Conservation (phyloP, 805 yeast genomes). For the Ogataea zsoltii region DNA sequence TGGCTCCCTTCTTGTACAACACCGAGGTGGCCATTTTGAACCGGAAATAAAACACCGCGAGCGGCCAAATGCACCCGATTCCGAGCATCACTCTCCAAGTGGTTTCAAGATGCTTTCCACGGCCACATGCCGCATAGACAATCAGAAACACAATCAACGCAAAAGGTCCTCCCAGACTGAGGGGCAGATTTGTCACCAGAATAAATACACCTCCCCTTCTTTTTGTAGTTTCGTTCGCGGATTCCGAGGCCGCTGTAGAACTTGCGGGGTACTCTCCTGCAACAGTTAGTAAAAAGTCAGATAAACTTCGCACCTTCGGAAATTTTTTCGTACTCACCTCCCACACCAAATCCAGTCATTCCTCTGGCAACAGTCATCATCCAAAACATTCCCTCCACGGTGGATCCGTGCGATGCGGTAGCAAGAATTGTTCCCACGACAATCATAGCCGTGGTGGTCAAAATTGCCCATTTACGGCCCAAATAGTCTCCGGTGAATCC, state of each 20-base stretch:
- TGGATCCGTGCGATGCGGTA: constrained; percentile 57
- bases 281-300: constrained; percentile 43
- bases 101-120: constrained; percentile 43
- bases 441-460: constrained; percentile 57
- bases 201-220: constrained; percentile 67
- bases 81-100: constrained; percentile 74
- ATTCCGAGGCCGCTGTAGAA: constrained; percentile 62
- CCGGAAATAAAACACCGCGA: constrained; percentile 70
- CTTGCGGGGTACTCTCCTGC: constrained; percentile 61
- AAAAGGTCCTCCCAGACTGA: constrained; percentile 79
- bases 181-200: constrained; percentile 70
- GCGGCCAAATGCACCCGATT: constrained; percentile 67
- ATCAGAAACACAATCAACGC: constrained; percentile 67
- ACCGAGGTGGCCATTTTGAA: constrained; percentile 66
- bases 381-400: constrained; percentile 50
- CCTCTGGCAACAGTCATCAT: constrained; percentile 72
- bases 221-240: constrained; percentile 58
- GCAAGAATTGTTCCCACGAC: constrained; percentile 57
- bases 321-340: constrained; percentile 39
- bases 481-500: constrained; percentile 59
- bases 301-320: background rate
- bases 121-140: constrained; percentile 59
- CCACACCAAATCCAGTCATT: constrained; percentile 74
- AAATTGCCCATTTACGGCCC: constrained; percentile 62
- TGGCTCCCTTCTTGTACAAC: constrained; percentile 64